Evolutionary conservation across 1,284 basidiomycete genomes (phyloP).

Genomic region (Pholiota adiposa): DNA sequence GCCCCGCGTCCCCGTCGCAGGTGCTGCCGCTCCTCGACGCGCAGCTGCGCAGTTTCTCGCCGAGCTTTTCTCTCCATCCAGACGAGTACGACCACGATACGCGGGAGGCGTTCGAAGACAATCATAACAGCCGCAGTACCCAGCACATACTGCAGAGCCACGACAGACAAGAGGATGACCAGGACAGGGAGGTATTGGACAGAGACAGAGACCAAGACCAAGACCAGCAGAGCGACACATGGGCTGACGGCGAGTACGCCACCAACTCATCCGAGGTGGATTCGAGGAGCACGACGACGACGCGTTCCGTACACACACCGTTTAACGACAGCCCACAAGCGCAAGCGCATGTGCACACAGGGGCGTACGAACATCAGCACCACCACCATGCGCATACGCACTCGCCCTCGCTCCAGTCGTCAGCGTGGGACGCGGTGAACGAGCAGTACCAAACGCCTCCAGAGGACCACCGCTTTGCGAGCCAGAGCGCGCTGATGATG

Average conservation of each 20-base stretch:
- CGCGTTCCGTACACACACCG: constrained; percentile 20
- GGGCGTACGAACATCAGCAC: neutral
- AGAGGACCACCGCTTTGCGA: constrained; percentile 1
- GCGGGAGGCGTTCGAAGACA: neutral
- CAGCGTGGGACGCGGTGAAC: constrained; percentile 16
- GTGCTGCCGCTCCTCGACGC: constrained; percentile 12
- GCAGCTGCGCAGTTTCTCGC: constrained; percentile 35
- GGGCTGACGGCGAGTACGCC: constrained; percentile 15
- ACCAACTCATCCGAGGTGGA: constrained; percentile 18
- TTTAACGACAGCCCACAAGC: constrained; percentile 17
- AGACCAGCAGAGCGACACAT: constrained; percentile 16
- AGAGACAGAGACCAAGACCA: constrained; percentile 1
- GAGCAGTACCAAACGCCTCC: constrained; percentile 12
- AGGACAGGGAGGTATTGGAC: constrained; percentile 6
- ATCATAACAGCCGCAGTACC: too few relatives aligned
- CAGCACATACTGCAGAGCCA: neutral
- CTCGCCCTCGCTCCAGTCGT: constrained; percentile 1
- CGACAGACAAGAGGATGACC: constrained; percentile 1
- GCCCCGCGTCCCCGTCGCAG: neutral
- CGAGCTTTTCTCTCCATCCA: constrained; percentile 33
- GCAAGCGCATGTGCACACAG: neutral
- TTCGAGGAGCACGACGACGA: constrained; percentile 20
- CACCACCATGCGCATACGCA: neutral
- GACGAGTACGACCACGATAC: constrained; percentile 13
- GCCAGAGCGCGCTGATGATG: neutral